phyloP scores from a whole-genome alignment of 768 basidiomycete genomes.

The Fistulinella prunicolor region DNA sequence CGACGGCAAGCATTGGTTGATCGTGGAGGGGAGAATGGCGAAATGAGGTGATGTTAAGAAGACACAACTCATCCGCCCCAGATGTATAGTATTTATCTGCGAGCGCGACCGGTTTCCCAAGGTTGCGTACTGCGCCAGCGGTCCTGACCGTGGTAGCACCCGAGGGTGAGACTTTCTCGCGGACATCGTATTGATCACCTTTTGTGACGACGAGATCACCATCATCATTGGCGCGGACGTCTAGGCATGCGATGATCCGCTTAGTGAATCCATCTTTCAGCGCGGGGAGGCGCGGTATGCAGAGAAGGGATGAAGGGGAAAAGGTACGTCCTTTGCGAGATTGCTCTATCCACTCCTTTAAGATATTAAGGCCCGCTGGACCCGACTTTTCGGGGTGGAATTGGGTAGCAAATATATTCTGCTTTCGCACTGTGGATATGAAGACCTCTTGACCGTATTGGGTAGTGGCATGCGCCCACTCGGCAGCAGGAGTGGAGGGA shows the following conservation, averaged over 20 bases:
- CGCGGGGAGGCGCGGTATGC: constrained; percentile 37
- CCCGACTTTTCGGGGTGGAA: constrained; percentile 99
- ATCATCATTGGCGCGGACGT: constrained; percentile 92
- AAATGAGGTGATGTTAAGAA: constrained; percentile 99
- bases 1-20: constrained; percentile 98
- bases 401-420: constrained; percentile 88
- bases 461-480: constrained; percentile 83
- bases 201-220: constrained; percentile 99
- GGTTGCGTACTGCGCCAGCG: constrained; percentile 86
- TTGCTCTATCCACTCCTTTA: constrained; percentile 75
- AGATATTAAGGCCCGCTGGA: constrained; percentile 73
- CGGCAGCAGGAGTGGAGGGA: constrained; percentile 52
- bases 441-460: constrained; percentile 95
- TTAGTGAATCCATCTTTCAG: constrained; percentile 75
- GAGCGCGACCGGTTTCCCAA: constrained; percentile 94
- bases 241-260: constrained; percentile 95
- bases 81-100: constrained; percentile 80
- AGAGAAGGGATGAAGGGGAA: constrained; percentile 26
- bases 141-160: constrained; percentile 37
- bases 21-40: constrained; percentile 92
- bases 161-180: constrained; percentile 59
- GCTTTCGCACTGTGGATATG: constrained; percentile 76
- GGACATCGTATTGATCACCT: constrained; percentile 98
- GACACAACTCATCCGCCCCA: constrained; percentile 94
- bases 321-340: constrained; percentile 42